Conservation (phyloP, 2,329 filamentous ascomycete genomes). For the Botryotinia globosa region DNA sequence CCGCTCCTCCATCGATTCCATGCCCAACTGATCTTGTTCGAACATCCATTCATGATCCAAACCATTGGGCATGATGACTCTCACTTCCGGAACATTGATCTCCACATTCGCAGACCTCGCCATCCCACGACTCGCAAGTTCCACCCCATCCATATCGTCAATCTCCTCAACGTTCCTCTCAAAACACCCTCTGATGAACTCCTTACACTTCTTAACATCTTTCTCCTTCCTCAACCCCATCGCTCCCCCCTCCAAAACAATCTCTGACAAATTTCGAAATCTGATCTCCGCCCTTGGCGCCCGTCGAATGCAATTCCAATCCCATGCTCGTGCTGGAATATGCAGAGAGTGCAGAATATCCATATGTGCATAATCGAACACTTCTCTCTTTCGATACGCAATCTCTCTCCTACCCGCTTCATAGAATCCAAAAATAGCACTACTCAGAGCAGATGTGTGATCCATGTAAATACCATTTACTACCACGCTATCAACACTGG, state of each 20-base stretch:
- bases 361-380: neutral
- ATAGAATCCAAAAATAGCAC: neutral
- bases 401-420: accelerated
- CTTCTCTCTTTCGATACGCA: too few species aligned
- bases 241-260: neutral
- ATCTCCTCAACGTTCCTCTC: neutral
- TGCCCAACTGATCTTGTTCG: neutral
- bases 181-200: neutral
- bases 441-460: neutral
- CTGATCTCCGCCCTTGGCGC: neutral
- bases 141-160: too few species aligned
- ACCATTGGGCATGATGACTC: neutral
- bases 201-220: neutral
- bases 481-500: neutral
- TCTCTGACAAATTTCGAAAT: neutral
- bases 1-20: conserved; percentile 10
- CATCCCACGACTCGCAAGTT: too few species aligned
- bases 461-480: neutral
- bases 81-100: neutral
- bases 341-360: neutral
- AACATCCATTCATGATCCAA: neutral
- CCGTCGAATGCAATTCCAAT: neutral
- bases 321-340: neutral
- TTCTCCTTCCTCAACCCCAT: neutral
- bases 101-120: too few species aligned